Base-by-base conservation (phyloP, 2,329 filamentous ascomycete species). In the Fusarium brachygibbosum region DNA sequence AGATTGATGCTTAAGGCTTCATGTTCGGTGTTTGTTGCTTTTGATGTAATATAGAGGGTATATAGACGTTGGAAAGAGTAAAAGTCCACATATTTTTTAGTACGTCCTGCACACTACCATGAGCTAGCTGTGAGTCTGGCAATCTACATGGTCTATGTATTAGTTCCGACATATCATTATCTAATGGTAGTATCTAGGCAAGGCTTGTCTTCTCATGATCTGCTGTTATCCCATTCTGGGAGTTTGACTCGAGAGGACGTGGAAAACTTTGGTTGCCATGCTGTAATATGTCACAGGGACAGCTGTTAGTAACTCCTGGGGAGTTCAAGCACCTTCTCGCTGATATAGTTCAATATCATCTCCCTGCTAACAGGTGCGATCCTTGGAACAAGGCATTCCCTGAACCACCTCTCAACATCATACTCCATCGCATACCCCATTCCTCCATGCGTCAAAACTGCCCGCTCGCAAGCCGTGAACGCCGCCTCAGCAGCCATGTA, bases 261-360 rank as follows among this genome's bases (percentile, higher is more conserved):
- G n/a, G n/a, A n/a, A n/a, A n/a, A n/a, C n/a, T n/a, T n/a, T n/a
- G n/a, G n/a, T n/a, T n/a, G n/a, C n/a, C n/a, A n/a, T n/a, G n/a
- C n/a, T n/a, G n/a, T n/a, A n/a, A n/a, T n/a, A n/a, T n/a, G n/a
- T n/a, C n/a, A n/a, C n/a, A n/a, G n/a, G n/a, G n/a, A n/a, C n/a
- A n/a, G n/a, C n/a, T n/a, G 10, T 14, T 23, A 92, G 69, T 93
- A 93, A 73, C 90, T 93, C 61, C 88, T 82, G 2, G 91, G 91
- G 28, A 93, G 72, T 5, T 84, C 80, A n/a, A 93, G 77, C 0
- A 87, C 90, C 79, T 87, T 91, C 76, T 93, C 90, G 4, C 86
- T 84, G 14, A 93, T 85, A 76, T 89, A 93, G 69, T 93, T 93
- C 82, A 92, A 80, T 53, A 93, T 91, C 91, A 93, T 93, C 80